Conservation (phyloP, 2,329 filamentous ascomycete genomes). For the Epichloe festucae region DNA sequence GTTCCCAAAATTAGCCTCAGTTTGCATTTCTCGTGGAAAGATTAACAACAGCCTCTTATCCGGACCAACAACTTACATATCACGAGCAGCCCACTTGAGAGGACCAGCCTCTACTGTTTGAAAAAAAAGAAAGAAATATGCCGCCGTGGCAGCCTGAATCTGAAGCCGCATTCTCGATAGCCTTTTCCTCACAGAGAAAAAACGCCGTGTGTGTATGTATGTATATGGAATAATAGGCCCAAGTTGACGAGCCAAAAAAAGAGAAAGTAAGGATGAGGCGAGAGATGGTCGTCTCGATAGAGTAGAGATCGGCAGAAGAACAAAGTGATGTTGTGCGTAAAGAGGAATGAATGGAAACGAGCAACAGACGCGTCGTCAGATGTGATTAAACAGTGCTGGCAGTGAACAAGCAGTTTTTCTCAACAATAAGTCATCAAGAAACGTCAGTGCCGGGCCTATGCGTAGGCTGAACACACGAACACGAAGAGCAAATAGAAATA, state of each 20-base stretch:
- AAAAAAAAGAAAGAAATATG: constrained; percentile 16
- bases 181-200: background rate
- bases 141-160: constrained; percentile 10
- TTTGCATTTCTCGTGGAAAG: background rate
- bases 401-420: background rate
- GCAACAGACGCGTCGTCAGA: background rate
- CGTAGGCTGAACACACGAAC: background rate
- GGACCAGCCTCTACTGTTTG: constrained; percentile 22
- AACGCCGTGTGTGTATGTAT: background rate
- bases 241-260: background rate
- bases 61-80: constrained; percentile 13
- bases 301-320: background rate
- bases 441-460: background rate
- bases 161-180: constrained; percentile 1
- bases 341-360: background rate
- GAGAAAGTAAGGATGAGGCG: background rate
- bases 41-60: background rate
- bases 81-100: constrained; percentile 19
- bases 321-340: background rate
- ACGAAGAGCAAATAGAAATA: background rate
- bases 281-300: background rate
- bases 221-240: background rate
- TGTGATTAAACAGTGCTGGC: background rate
- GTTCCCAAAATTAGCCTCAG: constrained; percentile 5
- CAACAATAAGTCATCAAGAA: background rate